Evolutionary conservation across 345 rosid genomes (phyloP), one percentile per base, ranked within the genome.

Genomic region (Lepidium africanum): DNA sequence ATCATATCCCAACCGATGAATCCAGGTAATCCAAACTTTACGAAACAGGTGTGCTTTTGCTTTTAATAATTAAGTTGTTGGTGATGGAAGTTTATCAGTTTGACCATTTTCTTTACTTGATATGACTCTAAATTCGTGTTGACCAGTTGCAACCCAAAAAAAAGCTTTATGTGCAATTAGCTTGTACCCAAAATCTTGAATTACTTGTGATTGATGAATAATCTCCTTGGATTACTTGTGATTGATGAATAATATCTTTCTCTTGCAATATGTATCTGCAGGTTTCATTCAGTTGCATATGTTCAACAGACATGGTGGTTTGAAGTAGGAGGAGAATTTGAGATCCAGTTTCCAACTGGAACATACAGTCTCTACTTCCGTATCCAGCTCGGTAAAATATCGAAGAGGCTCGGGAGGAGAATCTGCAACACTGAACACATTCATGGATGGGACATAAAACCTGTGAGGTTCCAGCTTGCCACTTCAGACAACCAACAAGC

Each of bases 241-340:
- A 55, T 55, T 14, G 6, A 3, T 56, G 33, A 38, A 11, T 25
- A 11, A 39, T 59, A n/a, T 48, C 17, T 46, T 45, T 69, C 21
- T 59, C 19, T 47, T 46, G 7, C 30, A 16, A 38, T 49, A 10
- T 56, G 32, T 68, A 50, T 11, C 9, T 70, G 73, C 53, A 88
- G 97, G 75, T 92, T 88, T 65, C 77, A 77, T 1, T 76, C 85
- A 17, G 86, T 86, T 37, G 93, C 98, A 8, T 92, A 90, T 79
- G 91, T 92, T 21, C 98, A 88, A 74, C 98, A 92, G 76, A 84
- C 85, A 36, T 92, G 98, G 98, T 90, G 98, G 98, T 86, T 90
- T 33, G 96, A 92, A 73, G 94, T 86, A 39, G 90, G 81, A 43
- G 98, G 98, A 30, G 85, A 86, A 66, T 50, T 90, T n/a, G 87